These are phyloP conservation scores for Gossypium stocksii DNA, from an alignment of 345 rosid species.

Conservation along the genomic window DNA sequence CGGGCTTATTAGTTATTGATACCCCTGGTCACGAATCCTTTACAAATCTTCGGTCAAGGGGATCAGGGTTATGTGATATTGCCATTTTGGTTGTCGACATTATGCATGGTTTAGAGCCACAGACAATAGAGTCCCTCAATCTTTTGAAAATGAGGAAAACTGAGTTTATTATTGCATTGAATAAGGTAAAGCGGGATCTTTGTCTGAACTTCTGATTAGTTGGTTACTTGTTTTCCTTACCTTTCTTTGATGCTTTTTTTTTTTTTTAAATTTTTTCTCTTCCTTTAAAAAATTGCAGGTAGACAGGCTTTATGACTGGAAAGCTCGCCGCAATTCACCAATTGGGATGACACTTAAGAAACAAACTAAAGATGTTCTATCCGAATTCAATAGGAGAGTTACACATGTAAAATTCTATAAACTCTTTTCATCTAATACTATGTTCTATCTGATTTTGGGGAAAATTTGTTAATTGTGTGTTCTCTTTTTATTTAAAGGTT, in stretches of 20 bases:
- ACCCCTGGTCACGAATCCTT: constrained; percentile 98
- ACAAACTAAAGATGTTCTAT: constrained; percentile 60
- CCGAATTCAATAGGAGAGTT: constrained; percentile 72
- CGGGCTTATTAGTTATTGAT: constrained; percentile 93
- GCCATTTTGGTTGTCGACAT: constrained; percentile 96
- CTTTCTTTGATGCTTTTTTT: background rate
- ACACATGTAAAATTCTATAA: constrained; percentile 34
- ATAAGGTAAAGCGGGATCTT: constrained; percentile 55
- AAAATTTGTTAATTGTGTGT: background rate
- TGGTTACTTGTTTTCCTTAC: constrained; percentile 10
- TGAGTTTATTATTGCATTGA: constrained; percentile 87
- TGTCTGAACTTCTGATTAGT: background rate
- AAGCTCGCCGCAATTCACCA: constrained; percentile 70
- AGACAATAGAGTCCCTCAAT: constrained; percentile 87
- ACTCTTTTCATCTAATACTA: background rate
- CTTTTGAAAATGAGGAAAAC: constrained; percentile 82
- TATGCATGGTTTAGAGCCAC: constrained; percentile 90
- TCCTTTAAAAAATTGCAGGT: constrained; percentile 40
- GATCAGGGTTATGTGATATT: constrained; percentile 94
- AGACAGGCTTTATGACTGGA: constrained; percentile 94
- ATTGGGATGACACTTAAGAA: constrained; percentile 61
- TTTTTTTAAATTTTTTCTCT: background rate
- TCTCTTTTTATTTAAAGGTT: constrained; percentile 38
- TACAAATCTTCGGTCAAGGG: constrained; percentile 82
- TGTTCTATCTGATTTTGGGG: background rate